Percentiles rank a stretch among this genome's conserved stretches.
These are phyloP conservation scores for Pseudogymnoascus verrucosus DNA, from an alignment of 2,329 filamentous ascomycete genomes.

Conservation along the genomic window DNA sequence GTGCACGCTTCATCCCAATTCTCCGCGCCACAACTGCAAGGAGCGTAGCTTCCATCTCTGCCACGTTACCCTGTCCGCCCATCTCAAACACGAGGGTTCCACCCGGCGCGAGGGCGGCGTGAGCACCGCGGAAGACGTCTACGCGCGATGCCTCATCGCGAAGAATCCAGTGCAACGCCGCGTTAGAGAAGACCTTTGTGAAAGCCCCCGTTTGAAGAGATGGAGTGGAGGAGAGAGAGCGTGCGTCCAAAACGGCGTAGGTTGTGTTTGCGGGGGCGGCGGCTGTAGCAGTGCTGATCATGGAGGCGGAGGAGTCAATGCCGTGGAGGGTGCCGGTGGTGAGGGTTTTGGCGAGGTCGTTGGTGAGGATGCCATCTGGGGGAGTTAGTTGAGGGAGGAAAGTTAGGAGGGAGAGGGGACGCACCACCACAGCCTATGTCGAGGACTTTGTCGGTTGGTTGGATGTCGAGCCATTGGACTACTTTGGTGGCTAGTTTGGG, in stretches of 20 bases:
- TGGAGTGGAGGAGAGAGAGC: neutral
- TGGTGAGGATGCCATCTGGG: slow-evolving; percentile 51
- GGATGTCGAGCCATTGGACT: slow-evolving; percentile 48
- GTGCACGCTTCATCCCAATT: slow-evolving; percentile 40
- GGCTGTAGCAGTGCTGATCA: slow-evolving; percentile 45
- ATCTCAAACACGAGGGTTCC: slow-evolving; percentile 61
- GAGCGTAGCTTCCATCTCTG: slow-evolving; percentile 53
- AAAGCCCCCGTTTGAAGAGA: slow-evolving; percentile 1
- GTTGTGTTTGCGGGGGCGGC: slow-evolving; percentile 15
- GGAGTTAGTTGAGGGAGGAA: slow-evolving; percentile 1
- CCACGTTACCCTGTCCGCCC: slow-evolving; percentile 62
- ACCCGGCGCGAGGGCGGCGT: slow-evolving; percentile 40
- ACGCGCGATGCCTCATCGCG: slow-evolving; percentile 32
- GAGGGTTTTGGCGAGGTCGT: slow-evolving; percentile 42
- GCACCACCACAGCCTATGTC: slow-evolving; percentile 57
- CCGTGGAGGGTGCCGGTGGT: slow-evolving; percentile 44
- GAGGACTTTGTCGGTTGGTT: slow-evolving; percentile 49
- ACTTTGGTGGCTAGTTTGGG: slow-evolving; percentile 53
- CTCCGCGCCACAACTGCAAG: slow-evolving; percentile 45
- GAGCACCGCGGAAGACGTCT: slow-evolving; percentile 29
- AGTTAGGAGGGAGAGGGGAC: slow-evolving; percentile 15
- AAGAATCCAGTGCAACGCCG: slow-evolving; percentile 61
- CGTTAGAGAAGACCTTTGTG: slow-evolving; percentile 57
- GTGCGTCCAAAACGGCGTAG: slow-evolving; percentile 17
- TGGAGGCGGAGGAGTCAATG: slow-evolving; percentile 48